phyloP scores from a whole-genome alignment of 768 basidiomycete genomes.

The Phanerochaete sordida region DNA sequence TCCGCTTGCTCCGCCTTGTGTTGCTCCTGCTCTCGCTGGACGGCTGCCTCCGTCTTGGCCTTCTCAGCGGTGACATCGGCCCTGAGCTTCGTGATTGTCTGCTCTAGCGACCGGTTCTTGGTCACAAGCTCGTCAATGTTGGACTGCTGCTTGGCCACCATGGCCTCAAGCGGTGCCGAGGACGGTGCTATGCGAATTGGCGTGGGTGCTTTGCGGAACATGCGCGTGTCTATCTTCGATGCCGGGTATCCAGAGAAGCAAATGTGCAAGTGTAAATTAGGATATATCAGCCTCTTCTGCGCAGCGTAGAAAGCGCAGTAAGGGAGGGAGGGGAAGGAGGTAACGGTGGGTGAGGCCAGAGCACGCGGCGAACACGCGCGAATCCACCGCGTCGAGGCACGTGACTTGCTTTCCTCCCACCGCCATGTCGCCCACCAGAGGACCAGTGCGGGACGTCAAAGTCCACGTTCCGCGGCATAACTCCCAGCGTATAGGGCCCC shows the following conservation, averaged over 20 bases:
- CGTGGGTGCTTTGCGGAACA: slow-evolving; percentile 12
- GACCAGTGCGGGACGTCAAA: slow-evolving; percentile 53
- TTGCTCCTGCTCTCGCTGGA: slow-evolving; percentile 42
- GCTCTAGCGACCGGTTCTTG: slow-evolving; percentile 61
- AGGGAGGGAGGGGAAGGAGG: too few relatives aligned
- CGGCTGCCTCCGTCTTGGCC: slow-evolving; percentile 36
- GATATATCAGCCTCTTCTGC: neutral
- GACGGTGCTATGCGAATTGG: slow-evolving; percentile 10
- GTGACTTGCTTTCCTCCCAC: neutral
- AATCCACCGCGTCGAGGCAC: neutral
- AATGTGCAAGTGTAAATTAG: neutral
- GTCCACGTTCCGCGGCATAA: slow-evolving; percentile 73
- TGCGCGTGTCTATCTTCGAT: neutral
- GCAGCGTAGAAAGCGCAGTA: neutral
- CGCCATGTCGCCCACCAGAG: slow-evolving; percentile 54
- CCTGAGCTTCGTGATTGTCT: slow-evolving; percentile 51
- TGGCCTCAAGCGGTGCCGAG: slow-evolving; percentile 12
- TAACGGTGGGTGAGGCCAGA: neutral
- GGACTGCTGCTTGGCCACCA: slow-evolving; percentile 53
- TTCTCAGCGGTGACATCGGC: slow-evolving; percentile 45
- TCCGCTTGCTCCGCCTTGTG: slow-evolving; percentile 51
- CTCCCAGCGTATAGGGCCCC: slow-evolving; percentile 65
- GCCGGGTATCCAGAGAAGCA: neutral
- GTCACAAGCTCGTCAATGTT: slow-evolving; percentile 77
- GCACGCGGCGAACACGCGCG: neutral